Base-by-base conservation (phyloP, 2,329 filamentous ascomycete species). In the Madurella mycetomatis region DNA sequence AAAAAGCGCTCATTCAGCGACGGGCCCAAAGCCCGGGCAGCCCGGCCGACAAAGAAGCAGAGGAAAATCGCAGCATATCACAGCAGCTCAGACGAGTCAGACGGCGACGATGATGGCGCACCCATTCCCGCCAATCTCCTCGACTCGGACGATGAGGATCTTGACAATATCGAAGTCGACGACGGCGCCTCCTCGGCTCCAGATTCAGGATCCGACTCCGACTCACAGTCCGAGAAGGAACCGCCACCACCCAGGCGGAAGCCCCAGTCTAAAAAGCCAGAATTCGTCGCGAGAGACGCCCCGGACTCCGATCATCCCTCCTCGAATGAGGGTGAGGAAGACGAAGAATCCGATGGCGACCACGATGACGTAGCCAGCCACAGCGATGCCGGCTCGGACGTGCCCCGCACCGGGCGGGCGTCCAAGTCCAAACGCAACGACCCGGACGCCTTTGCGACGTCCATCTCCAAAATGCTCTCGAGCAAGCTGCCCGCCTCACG, bases 391-490 rank as follows among this genome's bases (percentile, higher is more conserved):
- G 69, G 65, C 34, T 37, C 34, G 34, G 34, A 37, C 4, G 34
- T 11, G 9, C 25, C 13, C 15, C 47, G 16, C 15, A 25, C 19
- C 16, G 9, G 39, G 41, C 16, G 13, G n/a, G 17, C 13, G 4
- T 40, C 67, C 39, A 87, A 84, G 65, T 84, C 85, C 13, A 97
- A 97, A 74, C 87, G 92, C 67, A 95, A 96, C 73, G 92, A 99
- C 71, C 92, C 94, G 2, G 77, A 81, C 60, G 91, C 90, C 49
- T 97, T 99, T 70, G 90, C 92, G 19, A 95, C 87, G 1, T 96
- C 91, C 48, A 90, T 99, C 65, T 87, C 88, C 62, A 95, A 94
- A 72, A 96, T 99, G 68, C 80, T 99, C 43, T 85, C 85, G 53
- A 92, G 90, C 47, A 97, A 97, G 73, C 79, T 97, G 9, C 87